Evolutionary conservation across 305 asterid genomes (phyloP).

Genomic region (Nicotiana rustica): DNA sequence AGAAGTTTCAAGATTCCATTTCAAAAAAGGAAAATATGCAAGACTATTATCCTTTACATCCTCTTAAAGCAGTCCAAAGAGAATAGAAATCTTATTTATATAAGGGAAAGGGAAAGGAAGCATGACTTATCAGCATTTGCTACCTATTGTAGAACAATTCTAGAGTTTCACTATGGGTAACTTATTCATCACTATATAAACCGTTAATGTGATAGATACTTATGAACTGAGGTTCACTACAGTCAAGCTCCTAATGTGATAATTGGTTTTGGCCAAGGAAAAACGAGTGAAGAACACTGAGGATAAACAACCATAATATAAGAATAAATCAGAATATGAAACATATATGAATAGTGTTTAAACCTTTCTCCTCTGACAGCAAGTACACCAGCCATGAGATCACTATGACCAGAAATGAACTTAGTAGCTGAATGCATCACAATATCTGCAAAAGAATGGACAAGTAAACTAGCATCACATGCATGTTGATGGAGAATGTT

Average conservation of each 20-base stretch:
- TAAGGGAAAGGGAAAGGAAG: not conserved
- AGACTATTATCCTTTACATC: not conserved
- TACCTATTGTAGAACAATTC: not conserved
- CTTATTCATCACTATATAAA: not conserved
- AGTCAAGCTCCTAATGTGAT: slow-evolving; percentile 25
- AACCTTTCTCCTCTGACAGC: slow-evolving; percentile 88
- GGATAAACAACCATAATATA: not conserved
- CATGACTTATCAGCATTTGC: not conserved
- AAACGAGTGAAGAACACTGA: not conserved
- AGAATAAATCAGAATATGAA: not conserved
- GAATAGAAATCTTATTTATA: not conserved
- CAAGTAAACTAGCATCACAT: slow-evolving; percentile 23
- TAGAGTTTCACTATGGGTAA: not conserved
- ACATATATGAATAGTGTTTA: not conserved
- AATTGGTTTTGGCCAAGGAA: not conserved
- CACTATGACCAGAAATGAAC: slow-evolving; percentile 88
- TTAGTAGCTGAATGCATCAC: slow-evolving; percentile 87
- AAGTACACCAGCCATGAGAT: slow-evolving; percentile 93
- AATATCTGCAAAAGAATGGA: slow-evolving; percentile 61
- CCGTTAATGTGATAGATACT: not conserved
- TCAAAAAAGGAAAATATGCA: not conserved
- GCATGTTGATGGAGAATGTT: not conserved
- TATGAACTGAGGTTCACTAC: not conserved
- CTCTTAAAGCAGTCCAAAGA: not conserved
- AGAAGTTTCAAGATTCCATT: not conserved